phyloP scores from a whole-genome alignment of 176 grass and related monocot species.

The Oryza longistaminata region DNA sequence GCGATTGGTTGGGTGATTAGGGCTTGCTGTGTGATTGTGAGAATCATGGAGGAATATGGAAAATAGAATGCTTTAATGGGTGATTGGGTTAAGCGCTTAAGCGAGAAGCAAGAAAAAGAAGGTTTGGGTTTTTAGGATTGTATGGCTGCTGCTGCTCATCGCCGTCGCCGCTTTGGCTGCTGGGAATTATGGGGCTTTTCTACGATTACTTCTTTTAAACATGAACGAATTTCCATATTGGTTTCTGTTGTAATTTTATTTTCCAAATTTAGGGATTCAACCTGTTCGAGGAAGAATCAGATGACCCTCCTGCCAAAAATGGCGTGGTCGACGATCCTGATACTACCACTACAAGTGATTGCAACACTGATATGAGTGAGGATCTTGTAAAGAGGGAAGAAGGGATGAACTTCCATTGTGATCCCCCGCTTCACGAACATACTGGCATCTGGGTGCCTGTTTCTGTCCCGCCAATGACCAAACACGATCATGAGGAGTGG shows the following conservation, averaged over 20 bases:
- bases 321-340: conserved; percentile 8
- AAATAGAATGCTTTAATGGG: background rate
- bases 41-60: background rate
- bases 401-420: conserved; percentile 55
- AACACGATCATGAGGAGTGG: conserved; percentile 46
- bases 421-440: conserved; percentile 56
- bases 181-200: background rate
- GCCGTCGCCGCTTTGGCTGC: background rate
- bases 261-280: conserved; percentile 6
- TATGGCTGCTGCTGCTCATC: background rate
- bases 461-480: conserved; percentile 63
- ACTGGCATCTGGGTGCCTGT: conserved; percentile 79
- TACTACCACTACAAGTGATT: background rate
- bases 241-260: background rate
- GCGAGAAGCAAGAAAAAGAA: background rate
- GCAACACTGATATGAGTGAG: conserved; percentile 1
- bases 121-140: background rate
- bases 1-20: background rate
- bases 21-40: background rate
- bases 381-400: conserved; percentile 17
- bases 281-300: conserved; percentile 42
- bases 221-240: background rate
- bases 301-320: background rate
- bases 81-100: background rate
- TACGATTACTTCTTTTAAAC: background rate